Percentiles rank a stretch among this genome's conserved stretches.
Evolutionary conservation across 1,284 basidiomycete species (phyloP).

Genomic region (Puccinia coronata): DNA sequence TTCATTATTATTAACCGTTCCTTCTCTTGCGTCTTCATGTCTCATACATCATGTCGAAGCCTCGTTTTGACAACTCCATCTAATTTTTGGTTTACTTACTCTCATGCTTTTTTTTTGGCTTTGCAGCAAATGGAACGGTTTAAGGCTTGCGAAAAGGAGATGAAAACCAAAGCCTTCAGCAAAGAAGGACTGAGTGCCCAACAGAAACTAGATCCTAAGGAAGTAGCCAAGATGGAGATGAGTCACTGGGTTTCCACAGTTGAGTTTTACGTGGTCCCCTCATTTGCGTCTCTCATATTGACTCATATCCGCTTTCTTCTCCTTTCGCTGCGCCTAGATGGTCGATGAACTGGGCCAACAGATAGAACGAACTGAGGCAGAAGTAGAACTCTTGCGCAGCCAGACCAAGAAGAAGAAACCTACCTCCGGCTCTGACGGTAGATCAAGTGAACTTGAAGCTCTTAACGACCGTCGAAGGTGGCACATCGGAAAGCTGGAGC

Average conservation of each 20-base stretch:
- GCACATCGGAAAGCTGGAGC: conserved; percentile 90
- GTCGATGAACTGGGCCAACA: conserved; percentile 93
- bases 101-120: conserved; percentile 36
- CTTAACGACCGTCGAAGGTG: conserved; percentile 92
- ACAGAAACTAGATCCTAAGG: conserved; percentile 90
- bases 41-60: background rate
- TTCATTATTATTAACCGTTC: background rate
- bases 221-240: conserved; percentile 91
- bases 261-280: conserved; percentile 22
- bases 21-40: background rate
- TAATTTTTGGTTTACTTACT: conserved; percentile 50
- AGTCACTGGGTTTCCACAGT: conserved; percentile 75
- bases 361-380: conserved; percentile 90
- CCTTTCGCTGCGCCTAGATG: conserved; percentile 59
- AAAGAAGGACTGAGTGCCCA: conserved; percentile 97
- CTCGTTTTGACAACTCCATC: background rate
- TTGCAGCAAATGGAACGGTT: conserved; percentile 99
- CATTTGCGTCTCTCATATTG: background rate
- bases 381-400: conserved; percentile 84
- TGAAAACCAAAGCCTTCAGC: conserved; percentile 99
- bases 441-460: conserved; percentile 78
- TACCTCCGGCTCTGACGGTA: conserved; percentile 67
- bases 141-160: conserved; percentile 99
- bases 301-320: background rate
- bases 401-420: conserved; percentile 76